Base-by-base conservation (phyloP, 306 rosid species). In the Sicyos baderoa region DNA sequence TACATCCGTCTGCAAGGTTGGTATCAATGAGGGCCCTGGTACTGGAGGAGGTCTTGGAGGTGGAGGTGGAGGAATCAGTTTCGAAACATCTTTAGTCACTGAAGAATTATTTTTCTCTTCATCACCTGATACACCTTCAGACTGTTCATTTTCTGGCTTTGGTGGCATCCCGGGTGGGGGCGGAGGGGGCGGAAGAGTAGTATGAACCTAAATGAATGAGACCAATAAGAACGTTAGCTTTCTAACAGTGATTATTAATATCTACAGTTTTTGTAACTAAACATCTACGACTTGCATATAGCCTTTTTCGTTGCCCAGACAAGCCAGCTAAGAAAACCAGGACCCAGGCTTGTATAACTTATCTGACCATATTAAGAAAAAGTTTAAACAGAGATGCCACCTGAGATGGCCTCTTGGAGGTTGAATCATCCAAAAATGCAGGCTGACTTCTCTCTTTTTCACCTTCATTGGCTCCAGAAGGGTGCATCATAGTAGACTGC, bases 141-240 rank as follows among this genome's bases (percentile, higher is more conserved):
- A 72, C 74, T 80, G 96, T 72, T 75, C 74, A 74, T 67, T 67
- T 67, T 82, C 83, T 49, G 84, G 51, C 72, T 77, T 86, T 12
- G 82, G 90, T 61, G 86, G 95, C 82, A 86, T 72, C 63, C 83
- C 89, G 71, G 80, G 79, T 48, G 94, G 94, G 19, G 89, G 96
- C 54, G 97, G 97, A 45, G 96, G 97, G 16, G 89, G 95, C 79
- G 97, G 94, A 74, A 90, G 91, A 53, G 79, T 48, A 13, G 68
- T 53, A 73, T 78, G 85, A 64, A 75, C 86, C 99, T 90, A 78
- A 80, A 84, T 74, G 66, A 76, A 23, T 51, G 68, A 79, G 64
- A 76, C 51, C 62, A 67, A 51, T 74, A 72, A 73, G 71, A 23
- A 78, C 21, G 61, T 79, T 16, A 56, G 80, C 65, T 54, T 42